These are phyloP conservation scores for Phlyctochytrium bullatum DNA, from an alignment of 192 early-diverging fungal species.

Conservation along the genomic window DNA sequence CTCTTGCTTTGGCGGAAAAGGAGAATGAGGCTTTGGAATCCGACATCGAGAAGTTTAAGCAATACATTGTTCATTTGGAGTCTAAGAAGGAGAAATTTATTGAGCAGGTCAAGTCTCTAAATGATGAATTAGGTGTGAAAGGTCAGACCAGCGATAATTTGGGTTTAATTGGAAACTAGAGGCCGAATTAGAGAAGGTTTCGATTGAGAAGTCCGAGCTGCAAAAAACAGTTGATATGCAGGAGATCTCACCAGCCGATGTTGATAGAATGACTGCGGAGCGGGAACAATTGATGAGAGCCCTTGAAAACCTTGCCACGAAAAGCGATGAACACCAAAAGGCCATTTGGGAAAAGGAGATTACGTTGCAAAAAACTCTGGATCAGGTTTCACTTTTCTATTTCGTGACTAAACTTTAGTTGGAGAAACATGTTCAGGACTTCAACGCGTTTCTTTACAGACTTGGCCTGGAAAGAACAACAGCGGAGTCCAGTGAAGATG, in stretches of 20 bases:
- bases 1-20: constrained; percentile 51
- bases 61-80: constrained; percentile 46
- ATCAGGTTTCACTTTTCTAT: constrained; percentile 41
- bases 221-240: constrained; percentile 69
- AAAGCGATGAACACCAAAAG: constrained; percentile 58
- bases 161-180: constrained; percentile 20
- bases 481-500: neutral
- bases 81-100: constrained; percentile 46
- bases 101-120: constrained; percentile 39
- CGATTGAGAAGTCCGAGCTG: constrained; percentile 53
- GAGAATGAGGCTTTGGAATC: constrained; percentile 50
- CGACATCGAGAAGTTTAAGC: constrained; percentile 62
- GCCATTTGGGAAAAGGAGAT: constrained; percentile 68
- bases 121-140: constrained; percentile 31
- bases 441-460: constrained; percentile 47
- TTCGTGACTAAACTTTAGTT: constrained; percentile 17
- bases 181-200: constrained; percentile 42
- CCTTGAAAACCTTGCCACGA: constrained; percentile 47
- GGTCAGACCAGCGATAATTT: constrained; percentile 12
- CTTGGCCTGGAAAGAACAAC: constrained; percentile 24
- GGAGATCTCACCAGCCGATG: constrained; percentile 73
- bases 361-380: constrained; percentile 63
- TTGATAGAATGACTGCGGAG: constrained; percentile 79
- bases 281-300: constrained; percentile 61
- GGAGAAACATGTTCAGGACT: constrained; percentile 51